Conservation (phyloP, 805 yeast species). For the Lachancea sp. region DNA sequence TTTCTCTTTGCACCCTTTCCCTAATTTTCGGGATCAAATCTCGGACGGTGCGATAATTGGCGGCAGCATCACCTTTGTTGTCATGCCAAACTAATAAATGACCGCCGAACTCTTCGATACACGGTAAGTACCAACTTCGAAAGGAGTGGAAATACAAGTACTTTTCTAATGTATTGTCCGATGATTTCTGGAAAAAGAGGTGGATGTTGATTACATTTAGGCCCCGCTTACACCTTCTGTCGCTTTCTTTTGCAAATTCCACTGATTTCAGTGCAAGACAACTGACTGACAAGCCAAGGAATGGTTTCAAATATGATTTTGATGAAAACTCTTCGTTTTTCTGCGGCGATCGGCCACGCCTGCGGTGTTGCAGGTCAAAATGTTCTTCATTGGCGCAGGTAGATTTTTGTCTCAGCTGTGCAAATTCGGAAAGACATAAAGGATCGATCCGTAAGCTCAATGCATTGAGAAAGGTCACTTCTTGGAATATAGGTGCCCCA, state of each 20-base stretch:
- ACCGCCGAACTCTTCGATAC: constrained; percentile 19
- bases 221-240: neutral
- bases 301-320: constrained; percentile 1
- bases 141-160: constrained; percentile 24
- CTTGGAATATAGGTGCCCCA: neutral
- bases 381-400: constrained; percentile 11
- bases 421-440: neutral
- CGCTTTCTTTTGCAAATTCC: neutral
- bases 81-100: constrained; percentile 24
- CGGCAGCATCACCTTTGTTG: neutral
- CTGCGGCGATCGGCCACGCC: too few species aligned
- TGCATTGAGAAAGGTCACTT: constrained; percentile 9
- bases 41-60: constrained; percentile 10
- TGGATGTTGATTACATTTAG: constrained; percentile 8
- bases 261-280: constrained; percentile 9
- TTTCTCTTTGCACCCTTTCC: constrained; percentile 17
- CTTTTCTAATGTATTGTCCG: constrained; percentile 3
- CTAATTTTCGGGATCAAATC: constrained; percentile 8
- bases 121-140: constrained; percentile 23
- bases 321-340: too few species aligned
- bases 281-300: constrained; percentile 15
- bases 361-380: constrained; percentile 13
- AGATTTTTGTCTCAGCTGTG: constrained; percentile 3
- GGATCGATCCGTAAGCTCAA: constrained; percentile 9
- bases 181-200: neutral